Evolutionary conservation across 345 rosid genomes (phyloP).

Genomic region (Clausena lansium): DNA sequence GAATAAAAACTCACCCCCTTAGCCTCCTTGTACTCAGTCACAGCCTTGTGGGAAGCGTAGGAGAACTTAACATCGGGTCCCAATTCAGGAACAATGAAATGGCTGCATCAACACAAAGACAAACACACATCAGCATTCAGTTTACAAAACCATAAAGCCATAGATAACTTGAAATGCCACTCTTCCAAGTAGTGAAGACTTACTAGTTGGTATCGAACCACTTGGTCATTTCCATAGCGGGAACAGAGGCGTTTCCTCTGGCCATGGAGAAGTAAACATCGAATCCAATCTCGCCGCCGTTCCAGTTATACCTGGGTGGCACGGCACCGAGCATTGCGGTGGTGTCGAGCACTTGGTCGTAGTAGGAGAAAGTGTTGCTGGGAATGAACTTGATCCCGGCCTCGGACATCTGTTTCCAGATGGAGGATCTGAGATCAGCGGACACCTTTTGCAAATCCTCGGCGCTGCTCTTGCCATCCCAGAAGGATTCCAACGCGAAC

Average conservation of each 20-base stretch:
- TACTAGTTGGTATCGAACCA: slow-evolving; percentile 99
- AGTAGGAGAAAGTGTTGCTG: slow-evolving; percentile 93
- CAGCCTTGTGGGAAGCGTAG: slow-evolving; percentile 97
- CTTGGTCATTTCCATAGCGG: slow-evolving; percentile 99
- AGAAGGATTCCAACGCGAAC: slow-evolving; percentile 95
- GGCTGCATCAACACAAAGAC: slow-evolving; percentile 49
- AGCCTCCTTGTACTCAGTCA: slow-evolving; percentile 90
- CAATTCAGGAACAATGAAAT: slow-evolving; percentile 94
- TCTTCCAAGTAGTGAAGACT: slow-evolving; percentile 29
- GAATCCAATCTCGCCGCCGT: slow-evolving; percentile 81
- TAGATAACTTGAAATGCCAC: background rate
- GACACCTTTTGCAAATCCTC: slow-evolving; percentile 86
- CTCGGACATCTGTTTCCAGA: slow-evolving; percentile 90
- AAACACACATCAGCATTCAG: background rate
- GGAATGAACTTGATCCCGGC: slow-evolving; percentile 91
- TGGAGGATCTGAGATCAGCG: slow-evolving; percentile 79
- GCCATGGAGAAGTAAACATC: slow-evolving; percentile 94
- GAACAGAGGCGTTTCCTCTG: slow-evolving; percentile 94
- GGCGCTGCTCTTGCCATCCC: slow-evolving; percentile 95
- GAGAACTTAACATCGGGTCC: slow-evolving; percentile 88
- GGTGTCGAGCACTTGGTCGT: slow-evolving; percentile 89
- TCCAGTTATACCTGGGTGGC: slow-evolving; percentile 81
- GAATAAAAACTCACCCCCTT: slow-evolving; percentile 58
- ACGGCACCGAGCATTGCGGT: slow-evolving; percentile 97
- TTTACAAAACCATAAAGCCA: background rate